Base-by-base conservation (phyloP, 75 land plant genomes). In the Adiantum capillusveneris region DNA sequence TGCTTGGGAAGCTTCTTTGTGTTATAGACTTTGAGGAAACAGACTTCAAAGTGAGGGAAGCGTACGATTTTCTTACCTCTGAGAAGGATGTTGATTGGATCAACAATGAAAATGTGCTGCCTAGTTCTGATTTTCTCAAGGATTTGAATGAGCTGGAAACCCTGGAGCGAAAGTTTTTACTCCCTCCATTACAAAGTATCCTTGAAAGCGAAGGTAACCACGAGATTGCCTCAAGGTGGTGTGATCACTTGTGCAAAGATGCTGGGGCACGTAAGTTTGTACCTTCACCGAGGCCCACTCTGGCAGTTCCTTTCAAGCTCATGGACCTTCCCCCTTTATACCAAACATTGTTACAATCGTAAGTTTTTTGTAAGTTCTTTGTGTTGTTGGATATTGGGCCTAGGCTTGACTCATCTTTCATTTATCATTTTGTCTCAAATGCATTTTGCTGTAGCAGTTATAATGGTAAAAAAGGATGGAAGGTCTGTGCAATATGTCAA, bases 291-390 rank as follows among this genome's bases (percentile, higher is more conserved):
- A 58, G 73, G 31, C 65, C 59, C 13, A 71, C 65, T 9, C 77
- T 87, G 18, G 96, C 88, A 25, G 79, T 78, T 56, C 90, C 90
- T 25, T 89, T 94, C 58, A 69, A 63, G 59, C 53, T 94, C 68
- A 79, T 94, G 81, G 81, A 56, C 28, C 53, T 94, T 16, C 98
- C 98, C 39, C 72, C 68, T 44, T 53, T 89, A 31, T 94, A 92
- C 63, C 91, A 94, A 50, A 88, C 87, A 66, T 78, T 90, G 1
- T 19, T 94, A 54, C 85, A 94, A 64, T 77, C 88, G 98, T 93
- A 31, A 52, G 68, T 65, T 27, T 42, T 25, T 62, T 62, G 31
- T n/a, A 29, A 27, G 29, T 29, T 28, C 21, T 0, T 44, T 3
- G 5, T 13, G 48, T 31, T 29, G 7, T 51, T 22, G 43, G n/a